Base-by-base conservation (phyloP, 495 filamentous ascomycete species). In the Annulohypoxylon stygium region DNA sequence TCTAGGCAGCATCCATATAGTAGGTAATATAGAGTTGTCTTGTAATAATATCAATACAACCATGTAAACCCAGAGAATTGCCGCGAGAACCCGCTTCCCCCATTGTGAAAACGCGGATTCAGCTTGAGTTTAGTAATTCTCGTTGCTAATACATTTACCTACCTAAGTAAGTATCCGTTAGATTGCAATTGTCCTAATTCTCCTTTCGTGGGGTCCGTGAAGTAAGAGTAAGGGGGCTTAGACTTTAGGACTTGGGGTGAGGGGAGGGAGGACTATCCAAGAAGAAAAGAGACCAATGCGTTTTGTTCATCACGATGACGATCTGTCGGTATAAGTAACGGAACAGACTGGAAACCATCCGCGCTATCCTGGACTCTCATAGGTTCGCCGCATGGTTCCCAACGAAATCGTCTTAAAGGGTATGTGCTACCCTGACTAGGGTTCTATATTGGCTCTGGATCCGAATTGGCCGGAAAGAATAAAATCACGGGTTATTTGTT, bases 391-490 rank as follows among this genome's bases (percentile, higher is more conserved):
- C 20, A 70, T 63, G 16, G 45, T 20, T 33, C 67, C 34, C 25
- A 33, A 41, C 14, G n/a, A 58, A 61, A 55, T 36, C 34, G 16
- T 43, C 36, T 45, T 11, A 47, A 53, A 10, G 30, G 30, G 50
- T 37, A 25, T 53, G 53, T 62, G 61, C 34, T 51, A 70, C 66
- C 51, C 50, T 59, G 26, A 11, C 55, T 41, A 10, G 65, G 59
- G 54, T 26, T 62, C 33, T 26, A 70, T 70, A 67, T 70, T 66
- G 57, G 34, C 33, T 7, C 33, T 70, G 11, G 58, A 26, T 47
- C 68, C 14, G 72, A 75, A 68, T 71, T 71, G 72, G 67, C 30
- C 59, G 43, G 62, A 60, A 60, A 43, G 45, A 55, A 70, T n/a
- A 62, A 59, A 59, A 60, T 47, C 59, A 70, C 63, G 58, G 72